Base-by-base conservation (phyloP, 1,139 yeast genomes). In the Zygosaccharomyces pseudobailii region DNA sequence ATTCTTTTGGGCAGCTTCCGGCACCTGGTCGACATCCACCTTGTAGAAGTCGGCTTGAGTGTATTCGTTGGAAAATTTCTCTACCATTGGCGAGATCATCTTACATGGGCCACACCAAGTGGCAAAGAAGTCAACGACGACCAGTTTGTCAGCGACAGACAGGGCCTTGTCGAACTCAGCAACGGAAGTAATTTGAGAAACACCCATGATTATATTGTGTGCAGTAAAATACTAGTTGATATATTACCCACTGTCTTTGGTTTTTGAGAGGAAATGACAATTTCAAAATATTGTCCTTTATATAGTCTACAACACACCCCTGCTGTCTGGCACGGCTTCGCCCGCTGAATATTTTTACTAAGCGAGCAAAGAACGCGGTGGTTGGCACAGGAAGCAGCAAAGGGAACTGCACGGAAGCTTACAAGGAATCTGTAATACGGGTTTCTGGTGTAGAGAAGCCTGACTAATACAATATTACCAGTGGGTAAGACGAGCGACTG, bases 21-120 rank as follows among this genome's bases (percentile, higher is more conserved):
- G 76, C 56, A 82, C 73, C 66, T 83, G 81, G 64, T 89, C 96
- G 54, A 87, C 95, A 62, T 88, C 96, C 49, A 88, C 79, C 76
- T 88, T 87, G 76, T 79, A 75, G 77, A 89, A 88, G 59, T 75
- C 77, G 57, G 84, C 90, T 42, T 73, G 69, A 31, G 74, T 69
- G 71, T 73, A 75, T 59, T 79, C 75, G 43, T 71, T 68, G 36
- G 82, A 69, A 65, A 88, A 84, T 70, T 86, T 85, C 62, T 87
- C 94, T 61, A 89, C 72, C 72, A 87, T 74, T 66, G 97, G 97
- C 53, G 96, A 89, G 73, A 89, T 84, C 83, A 86, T 85, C 76
- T 88, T 88, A 76, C 97, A 89, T 53, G 97, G 96, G 59, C 96
- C 96, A 72, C 97, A 89, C 96, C 97, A 89, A 53, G 90, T 83